Percentiles rank a stretch among this genome's conserved stretches.
phyloP scores from a whole-genome alignment of 2,329 filamentous ascomycete species.

The Atkinsonella hypoxylon region DNA sequence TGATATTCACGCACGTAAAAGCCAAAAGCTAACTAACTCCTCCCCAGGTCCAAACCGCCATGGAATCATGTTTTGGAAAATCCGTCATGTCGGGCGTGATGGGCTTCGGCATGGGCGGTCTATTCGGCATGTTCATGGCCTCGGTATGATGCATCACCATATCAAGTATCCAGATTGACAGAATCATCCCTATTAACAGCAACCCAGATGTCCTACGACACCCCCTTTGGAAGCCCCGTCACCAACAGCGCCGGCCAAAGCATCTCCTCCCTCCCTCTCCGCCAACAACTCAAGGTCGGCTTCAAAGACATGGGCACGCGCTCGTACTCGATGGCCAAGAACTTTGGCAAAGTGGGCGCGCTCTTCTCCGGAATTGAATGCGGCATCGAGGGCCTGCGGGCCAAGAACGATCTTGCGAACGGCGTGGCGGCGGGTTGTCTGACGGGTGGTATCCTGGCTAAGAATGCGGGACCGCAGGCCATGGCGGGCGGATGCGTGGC shows the following conservation, averaged over 20 bases:
- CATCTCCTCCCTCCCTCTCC: conserved; percentile 57
- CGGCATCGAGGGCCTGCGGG: conserved; percentile 81
- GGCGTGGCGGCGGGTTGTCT: conserved; percentile 79
- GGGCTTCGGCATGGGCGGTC: conserved; percentile 85
- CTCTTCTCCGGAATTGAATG: conserved; percentile 91
- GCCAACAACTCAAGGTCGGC: conserved; percentile 71
- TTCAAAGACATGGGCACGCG: conserved; percentile 91
- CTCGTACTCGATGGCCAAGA: conserved; percentile 76
- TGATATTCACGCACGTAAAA: background rate
- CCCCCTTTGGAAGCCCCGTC: conserved; percentile 52
- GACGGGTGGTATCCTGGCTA: conserved; percentile 78
- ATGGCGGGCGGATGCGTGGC: conserved; percentile 79
- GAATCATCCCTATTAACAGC: background rate
- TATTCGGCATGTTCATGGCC: conserved; percentile 97
- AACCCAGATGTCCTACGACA: conserved; percentile 91
- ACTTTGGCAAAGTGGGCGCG: conserved; percentile 87
- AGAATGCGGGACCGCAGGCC: conserved; percentile 80
- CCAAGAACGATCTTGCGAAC: conserved; percentile 89
- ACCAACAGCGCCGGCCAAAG: conserved; percentile 24
- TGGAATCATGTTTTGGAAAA: conserved; percentile 90
- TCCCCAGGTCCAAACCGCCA: conserved; percentile 61
- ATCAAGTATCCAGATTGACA: too few species aligned
- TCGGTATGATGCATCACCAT: too few species aligned
- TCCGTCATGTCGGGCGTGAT: conserved; percentile 81
- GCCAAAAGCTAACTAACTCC: conserved; percentile 1